phyloP scores from a whole-genome alignment of 345 rosid genomes.

The Rubroshorea leprosula region DNA sequence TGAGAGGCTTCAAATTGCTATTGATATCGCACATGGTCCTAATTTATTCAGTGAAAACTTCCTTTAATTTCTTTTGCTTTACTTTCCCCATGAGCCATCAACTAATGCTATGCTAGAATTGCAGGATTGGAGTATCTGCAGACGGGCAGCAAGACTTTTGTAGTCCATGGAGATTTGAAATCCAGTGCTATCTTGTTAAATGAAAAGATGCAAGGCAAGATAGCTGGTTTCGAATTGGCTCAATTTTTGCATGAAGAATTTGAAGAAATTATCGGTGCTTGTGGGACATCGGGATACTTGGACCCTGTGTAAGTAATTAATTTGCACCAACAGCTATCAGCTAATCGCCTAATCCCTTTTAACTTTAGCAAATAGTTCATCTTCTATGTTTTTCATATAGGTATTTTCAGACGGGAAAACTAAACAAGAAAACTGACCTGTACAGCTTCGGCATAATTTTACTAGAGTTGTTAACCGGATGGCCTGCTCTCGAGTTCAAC shows the following conservation, averaged over 20 bases:
- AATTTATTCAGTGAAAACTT: no score
- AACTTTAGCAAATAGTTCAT: no score
- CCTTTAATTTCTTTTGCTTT: no score
- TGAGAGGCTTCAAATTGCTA: no score
- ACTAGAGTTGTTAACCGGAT: constrained; percentile 33
- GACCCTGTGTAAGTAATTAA: constrained; percentile 17
- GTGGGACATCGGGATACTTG: constrained; percentile 38
- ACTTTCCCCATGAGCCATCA: no score
- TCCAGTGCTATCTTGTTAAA: constrained; percentile 35
- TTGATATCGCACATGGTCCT: no score
- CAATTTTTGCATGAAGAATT: constrained; percentile 28
- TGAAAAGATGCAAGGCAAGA: constrained; percentile 34
- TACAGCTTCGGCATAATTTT: constrained; percentile 39
- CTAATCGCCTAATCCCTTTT: no score
- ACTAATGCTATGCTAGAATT: no score
- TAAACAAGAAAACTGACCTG: constrained; percentile 32
- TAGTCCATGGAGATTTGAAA: constrained; percentile 37
- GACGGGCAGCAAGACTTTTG: constrained; percentile 19
- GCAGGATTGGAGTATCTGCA: constrained; percentile 27
- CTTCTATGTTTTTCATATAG: neutral
- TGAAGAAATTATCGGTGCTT: constrained; percentile 26
- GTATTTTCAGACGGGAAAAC: neutral
- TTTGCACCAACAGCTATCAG: no score
- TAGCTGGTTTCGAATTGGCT: constrained; percentile 40
- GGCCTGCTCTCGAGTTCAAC: no score